A percentile compares a stretch with the other conserved stretches of the same genome.
These are phyloP conservation scores for Fraxinus floribunda DNA, from an alignment of 305 asterid genomes.

Conservation along the genomic window DNA sequence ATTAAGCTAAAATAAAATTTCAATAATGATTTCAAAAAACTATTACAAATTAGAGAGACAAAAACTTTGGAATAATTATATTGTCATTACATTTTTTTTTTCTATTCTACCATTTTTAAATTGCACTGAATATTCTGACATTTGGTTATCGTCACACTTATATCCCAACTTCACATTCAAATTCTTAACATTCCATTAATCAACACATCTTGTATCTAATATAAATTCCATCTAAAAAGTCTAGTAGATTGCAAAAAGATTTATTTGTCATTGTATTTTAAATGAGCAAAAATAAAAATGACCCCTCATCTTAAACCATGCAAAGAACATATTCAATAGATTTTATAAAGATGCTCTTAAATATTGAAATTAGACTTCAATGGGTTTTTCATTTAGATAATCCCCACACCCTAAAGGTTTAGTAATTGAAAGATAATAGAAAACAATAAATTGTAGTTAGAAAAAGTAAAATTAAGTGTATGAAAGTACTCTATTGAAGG, in stretches of 20 bases:
- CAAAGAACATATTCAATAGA: too few species aligned
- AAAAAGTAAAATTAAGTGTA: neutral
- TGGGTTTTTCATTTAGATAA: neutral
- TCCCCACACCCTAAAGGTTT: neutral
- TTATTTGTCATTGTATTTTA: too few species aligned
- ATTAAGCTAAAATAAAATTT: neutral
- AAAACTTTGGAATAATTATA: neutral
- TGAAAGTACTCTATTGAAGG: neutral
- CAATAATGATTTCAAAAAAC: neutral
- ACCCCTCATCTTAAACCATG: neutral
- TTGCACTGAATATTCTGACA: neutral
- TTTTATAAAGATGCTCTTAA: neutral
- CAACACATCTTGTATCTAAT: too few species aligned
- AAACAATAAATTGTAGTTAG: neutral
- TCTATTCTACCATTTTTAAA: neutral
- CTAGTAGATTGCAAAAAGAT: neutral
- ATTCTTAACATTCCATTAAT: too few species aligned
- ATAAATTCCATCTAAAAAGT: neutral
- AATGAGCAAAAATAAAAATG: neutral
- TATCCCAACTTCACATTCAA: neutral
- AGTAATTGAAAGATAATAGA: neutral
- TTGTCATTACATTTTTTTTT: neutral
- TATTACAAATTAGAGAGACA: neutral
- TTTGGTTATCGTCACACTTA: neutral
- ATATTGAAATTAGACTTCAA: neutral